Percentiles rank a stretch among this genome's conserved stretches.
phyloP scores from a whole-genome alignment of 345 rosid genomes.

The Carallia pectinifolia region DNA sequence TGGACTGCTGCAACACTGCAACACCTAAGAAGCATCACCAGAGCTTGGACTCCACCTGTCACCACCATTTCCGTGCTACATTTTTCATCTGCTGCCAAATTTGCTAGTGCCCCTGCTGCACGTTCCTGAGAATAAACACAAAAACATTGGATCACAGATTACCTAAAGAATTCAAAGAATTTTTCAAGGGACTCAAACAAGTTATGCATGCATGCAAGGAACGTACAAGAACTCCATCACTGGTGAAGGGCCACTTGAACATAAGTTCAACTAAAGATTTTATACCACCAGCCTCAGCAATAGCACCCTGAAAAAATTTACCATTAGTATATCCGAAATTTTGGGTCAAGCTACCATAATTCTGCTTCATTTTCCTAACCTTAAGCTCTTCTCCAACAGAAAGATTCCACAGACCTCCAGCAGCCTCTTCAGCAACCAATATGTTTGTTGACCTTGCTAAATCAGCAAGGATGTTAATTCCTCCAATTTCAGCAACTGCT shows the following conservation, averaged over 20 bases:
- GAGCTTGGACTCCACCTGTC: constrained; percentile 35
- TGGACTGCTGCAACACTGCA: constrained; percentile 41
- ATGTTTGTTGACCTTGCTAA: constrained; percentile 38
- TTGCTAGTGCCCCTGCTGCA: constrained; percentile 47
- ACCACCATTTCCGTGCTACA: constrained; percentile 35
- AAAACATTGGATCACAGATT: constrained; percentile 1
- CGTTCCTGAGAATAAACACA: constrained; percentile 33
- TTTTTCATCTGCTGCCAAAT: constrained; percentile 44
- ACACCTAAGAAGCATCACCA: constrained; percentile 34
- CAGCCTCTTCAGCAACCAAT: constrained; percentile 43
- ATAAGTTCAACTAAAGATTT: constrained; percentile 43
- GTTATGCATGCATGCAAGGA: constrained; percentile 3
- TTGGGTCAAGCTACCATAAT: constrained; percentile 1
- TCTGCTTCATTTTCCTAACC: constrained; percentile 25
- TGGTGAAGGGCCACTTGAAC: constrained; percentile 29
- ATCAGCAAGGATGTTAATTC: constrained; percentile 33
- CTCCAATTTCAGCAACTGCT: constrained; percentile 37
- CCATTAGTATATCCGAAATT: background rate
- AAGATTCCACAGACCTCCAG: constrained; percentile 47
- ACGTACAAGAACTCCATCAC: constrained; percentile 38
- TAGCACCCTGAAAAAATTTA: constrained; percentile 30
- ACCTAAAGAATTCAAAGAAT: background rate
- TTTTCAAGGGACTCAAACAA: background rate
- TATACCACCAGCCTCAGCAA: constrained; percentile 39
- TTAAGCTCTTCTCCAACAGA: constrained; percentile 50